These are phyloP conservation scores for Botrytis byssoidea DNA, from an alignment of 2,329 filamentous ascomycete species.

Conservation along the genomic window DNA sequence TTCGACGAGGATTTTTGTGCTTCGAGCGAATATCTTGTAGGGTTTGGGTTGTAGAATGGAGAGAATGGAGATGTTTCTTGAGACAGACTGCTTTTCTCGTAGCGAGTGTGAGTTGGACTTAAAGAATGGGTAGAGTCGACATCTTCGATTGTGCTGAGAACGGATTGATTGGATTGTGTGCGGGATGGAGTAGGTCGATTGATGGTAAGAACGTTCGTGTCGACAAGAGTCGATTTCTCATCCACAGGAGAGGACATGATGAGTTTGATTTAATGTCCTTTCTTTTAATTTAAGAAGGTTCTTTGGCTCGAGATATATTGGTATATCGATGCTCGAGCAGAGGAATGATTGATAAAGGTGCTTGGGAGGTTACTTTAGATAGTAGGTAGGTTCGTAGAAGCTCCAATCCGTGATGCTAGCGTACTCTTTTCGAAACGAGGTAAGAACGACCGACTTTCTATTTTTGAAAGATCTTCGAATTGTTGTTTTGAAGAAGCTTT, in stretches of 20 bases:
- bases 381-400: background rate
- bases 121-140: conserved; percentile 25
- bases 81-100: conserved; percentile 23
- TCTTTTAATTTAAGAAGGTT: background rate
- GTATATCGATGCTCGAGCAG: background rate
- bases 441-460: conserved; percentile 8
- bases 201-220: conserved; percentile 26
- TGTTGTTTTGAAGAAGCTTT: conserved; percentile 2
- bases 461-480: background rate
- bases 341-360: background rate
- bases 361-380: background rate
- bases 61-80: conserved; percentile 26
- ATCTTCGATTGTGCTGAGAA: conserved; percentile 62
- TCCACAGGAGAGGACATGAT: conserved; percentile 21
- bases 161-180: conserved; percentile 24
- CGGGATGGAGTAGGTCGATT: conserved; percentile 23
- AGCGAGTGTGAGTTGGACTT: conserved; percentile 16
- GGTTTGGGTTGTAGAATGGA: conserved; percentile 28
- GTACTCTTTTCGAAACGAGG: conserved; percentile 9
- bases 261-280: background rate
- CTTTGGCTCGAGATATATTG: background rate
- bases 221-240: conserved; percentile 23
- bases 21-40: conserved; percentile 27
- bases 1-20: conserved; percentile 30
- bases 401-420: background rate